A percentile compares a stretch with the other conserved stretches of the same genome.
Conservation (phyloP, 169 alveolate species). For the Eimeria sp. region DNA sequence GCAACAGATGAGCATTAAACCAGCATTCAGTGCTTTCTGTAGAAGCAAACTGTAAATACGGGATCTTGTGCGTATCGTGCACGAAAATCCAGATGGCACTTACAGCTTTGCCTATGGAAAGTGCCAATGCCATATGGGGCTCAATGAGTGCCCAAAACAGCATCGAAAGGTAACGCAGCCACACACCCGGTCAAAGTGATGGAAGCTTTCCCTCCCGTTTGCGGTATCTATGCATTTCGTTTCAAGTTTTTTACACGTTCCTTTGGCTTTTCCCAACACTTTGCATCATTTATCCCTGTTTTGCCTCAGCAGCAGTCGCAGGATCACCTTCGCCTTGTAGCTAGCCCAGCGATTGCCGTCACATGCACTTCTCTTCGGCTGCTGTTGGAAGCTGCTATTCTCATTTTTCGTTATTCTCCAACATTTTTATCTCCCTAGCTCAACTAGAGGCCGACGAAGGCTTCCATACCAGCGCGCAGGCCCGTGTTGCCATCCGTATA, state of each 20-base stretch:
- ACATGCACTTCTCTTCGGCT: not conserved
- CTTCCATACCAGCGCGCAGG: not conserved
- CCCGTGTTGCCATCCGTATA: not conserved
- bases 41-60: not conserved
- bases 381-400: not conserved
- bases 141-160: not conserved
- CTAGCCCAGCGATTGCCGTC: conserved; percentile 7
- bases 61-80: not conserved
- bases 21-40: not conserved
- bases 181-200: not conserved
- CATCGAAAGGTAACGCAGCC: not conserved
- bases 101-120: not conserved
- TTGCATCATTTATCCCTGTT: not conserved
- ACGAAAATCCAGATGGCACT: not conserved
- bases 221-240: not conserved
- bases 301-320: not conserved
- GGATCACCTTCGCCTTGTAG: not conserved
- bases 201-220: not conserved
- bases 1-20: not conserved
- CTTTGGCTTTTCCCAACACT: not conserved
- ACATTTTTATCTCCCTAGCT: not conserved
- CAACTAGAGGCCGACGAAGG: not conserved
- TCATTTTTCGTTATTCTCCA: not conserved
- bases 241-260: not conserved
- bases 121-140: not conserved